phyloP scores from a whole-genome alignment of 768 basidiomycete species.

The Lentinula sp. region DNA sequence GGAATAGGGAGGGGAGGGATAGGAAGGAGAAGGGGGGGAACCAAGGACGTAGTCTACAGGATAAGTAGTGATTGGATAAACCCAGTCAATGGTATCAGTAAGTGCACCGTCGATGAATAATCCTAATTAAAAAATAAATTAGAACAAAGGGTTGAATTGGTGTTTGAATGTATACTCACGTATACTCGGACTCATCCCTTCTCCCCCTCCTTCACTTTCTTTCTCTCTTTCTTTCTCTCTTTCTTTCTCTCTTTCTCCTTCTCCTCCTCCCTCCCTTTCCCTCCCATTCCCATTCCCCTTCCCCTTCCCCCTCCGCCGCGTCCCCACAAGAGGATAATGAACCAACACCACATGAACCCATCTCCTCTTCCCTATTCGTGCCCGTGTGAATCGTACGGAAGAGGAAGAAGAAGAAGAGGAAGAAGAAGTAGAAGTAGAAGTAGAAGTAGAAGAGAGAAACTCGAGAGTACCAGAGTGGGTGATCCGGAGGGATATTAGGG shows the following conservation, averaged over 20 bases:
- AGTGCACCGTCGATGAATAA: slow-evolving; percentile 71
- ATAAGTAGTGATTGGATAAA: slow-evolving; percentile 50
- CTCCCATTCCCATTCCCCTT: too few relatives aligned
- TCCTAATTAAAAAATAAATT: slow-evolving; percentile 29
- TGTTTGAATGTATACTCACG: slow-evolving; percentile 32
- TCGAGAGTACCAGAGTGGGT: slow-evolving; percentile 53
- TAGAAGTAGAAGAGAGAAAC: slow-evolving; percentile 18
- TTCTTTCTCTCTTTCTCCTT: too few relatives aligned
- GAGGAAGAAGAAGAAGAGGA: slow-evolving; percentile 9
- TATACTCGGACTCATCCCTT: slow-evolving; percentile 39
- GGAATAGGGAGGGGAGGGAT: too few relatives aligned
- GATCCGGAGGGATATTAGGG: slow-evolving; percentile 39
- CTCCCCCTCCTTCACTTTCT: too few relatives aligned
- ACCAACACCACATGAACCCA: slow-evolving; percentile 74
- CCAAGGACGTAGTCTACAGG: slow-evolving; percentile 22
- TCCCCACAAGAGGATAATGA: slow-evolving; percentile 43
- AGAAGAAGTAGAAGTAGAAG: too few relatives aligned
- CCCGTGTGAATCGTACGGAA: slow-evolving; percentile 35
- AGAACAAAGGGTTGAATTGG: too few relatives aligned
- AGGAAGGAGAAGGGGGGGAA: too few relatives aligned
- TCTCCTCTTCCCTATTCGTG: slow-evolving; percentile 43
- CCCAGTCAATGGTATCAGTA: slow-evolving; percentile 54
- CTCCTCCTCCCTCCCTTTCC: too few relatives aligned
- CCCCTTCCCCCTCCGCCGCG: slow-evolving; percentile 14
- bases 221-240: too few relatives aligned